Base-by-base conservation (phyloP, 2,329 filamentous ascomycete species). In the Arthrobotrys pseudoclavata region DNA sequence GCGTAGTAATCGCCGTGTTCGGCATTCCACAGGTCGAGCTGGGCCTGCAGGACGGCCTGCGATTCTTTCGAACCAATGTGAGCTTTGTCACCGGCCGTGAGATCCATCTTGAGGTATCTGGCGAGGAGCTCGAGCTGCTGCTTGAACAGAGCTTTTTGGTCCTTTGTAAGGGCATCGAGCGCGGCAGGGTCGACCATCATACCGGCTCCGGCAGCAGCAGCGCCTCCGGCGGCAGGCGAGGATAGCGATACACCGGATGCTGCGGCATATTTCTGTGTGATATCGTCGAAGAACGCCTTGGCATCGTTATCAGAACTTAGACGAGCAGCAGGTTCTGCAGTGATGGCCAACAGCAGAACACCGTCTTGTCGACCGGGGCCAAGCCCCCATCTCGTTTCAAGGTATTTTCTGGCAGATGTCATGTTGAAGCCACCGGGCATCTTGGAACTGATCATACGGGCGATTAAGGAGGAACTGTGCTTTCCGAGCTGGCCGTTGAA, bases 131-230 rank as follows among this genome's bases (percentile, higher is more conserved):
- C 96, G 26, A 99, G 89, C 84, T 99, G 96, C 84, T 99, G 95
- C 88, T 98, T 98, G 90, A 98, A 98, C 0, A 99, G 88, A 26
- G 93, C 92, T 79, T 92, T 90, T 85, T 99, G 96, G 83, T 98
- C 96, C 84, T 98, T 98, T 82, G 96, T 99, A 67, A 99, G 88
- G 13, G 96, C 96, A 84, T 99, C 96, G 80, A 99, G 91, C 66
- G 96, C 96, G 45, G 95, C 96, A 7, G 96, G 96, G 82, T 99
- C 96, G 94, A 99, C 98, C 93, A 99, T 97, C 96, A 99, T 98
- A 69, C 87, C 89, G 71, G 87, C 89, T 78, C 88, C 91, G 69
- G 87, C 91, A 68, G 90, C 91, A 78, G 88, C 89, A 79, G 93
- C 93, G 77, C 91, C 91, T 63, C 91, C 89, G 26, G 92, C 88